Evolutionary conservation across 768 basidiomycete species (phyloP).

Genomic region (Serpula lacrymans): DNA sequence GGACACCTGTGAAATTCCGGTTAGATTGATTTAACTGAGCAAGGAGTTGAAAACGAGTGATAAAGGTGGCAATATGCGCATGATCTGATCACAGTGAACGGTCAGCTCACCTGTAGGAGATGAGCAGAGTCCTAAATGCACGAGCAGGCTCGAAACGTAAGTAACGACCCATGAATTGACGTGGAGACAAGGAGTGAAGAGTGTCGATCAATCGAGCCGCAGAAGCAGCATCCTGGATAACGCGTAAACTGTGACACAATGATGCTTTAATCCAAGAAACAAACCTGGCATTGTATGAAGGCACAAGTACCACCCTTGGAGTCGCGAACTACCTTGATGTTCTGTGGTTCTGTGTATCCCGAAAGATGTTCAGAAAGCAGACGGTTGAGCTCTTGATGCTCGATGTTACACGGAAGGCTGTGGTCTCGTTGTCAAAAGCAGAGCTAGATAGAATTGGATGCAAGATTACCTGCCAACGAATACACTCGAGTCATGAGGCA

Average conservation of each 20-base stretch:
- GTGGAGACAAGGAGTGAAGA: constrained; percentile 51
- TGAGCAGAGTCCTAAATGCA: constrained; percentile 67
- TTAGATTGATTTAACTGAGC: constrained; percentile 19
- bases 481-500: constrained; percentile 73
- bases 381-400: constrained; percentile 56
- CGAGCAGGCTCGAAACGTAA: constrained; percentile 78
- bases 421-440: constrained; percentile 9
- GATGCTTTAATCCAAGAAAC: constrained; percentile 8
- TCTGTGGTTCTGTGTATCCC: constrained; percentile 59
- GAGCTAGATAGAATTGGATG: not conserved
- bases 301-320: constrained; percentile 77
- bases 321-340: constrained; percentile 70
- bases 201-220: constrained; percentile 59
- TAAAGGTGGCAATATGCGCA: not conserved
- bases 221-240: constrained; percentile 48
- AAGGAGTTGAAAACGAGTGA: too few relatives aligned
- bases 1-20: constrained; percentile 11
- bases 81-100: too few relatives aligned
- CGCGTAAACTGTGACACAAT: too few relatives aligned
- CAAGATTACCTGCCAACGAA: constrained; percentile 75
- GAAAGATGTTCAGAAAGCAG: constrained; percentile 67
- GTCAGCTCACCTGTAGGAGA: constrained; percentile 71
- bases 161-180: constrained; percentile 66
- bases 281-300: constrained; percentile 82
- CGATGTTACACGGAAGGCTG: constrained; percentile 70